Conservation (phyloP, 768 basidiomycete species). For the Suillus alpinus region DNA sequence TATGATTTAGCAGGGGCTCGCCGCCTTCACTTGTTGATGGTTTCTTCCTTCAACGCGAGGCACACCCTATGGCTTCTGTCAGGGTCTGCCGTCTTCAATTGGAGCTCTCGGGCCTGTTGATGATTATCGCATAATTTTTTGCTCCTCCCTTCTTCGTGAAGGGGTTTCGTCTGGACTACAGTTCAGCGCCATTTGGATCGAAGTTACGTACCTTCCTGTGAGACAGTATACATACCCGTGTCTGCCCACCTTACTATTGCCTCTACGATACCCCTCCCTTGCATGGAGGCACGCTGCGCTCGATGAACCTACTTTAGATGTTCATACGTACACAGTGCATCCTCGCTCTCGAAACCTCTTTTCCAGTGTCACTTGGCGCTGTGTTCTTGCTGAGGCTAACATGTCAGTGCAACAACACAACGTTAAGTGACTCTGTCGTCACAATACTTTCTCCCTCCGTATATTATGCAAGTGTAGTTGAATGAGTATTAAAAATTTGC, state of each 20-base stretch:
- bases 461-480: too few species aligned
- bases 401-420: neutral
- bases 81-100: slow-evolving; percentile 1
- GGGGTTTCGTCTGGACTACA: slow-evolving; percentile 6
- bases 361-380: neutral
- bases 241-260: neutral
- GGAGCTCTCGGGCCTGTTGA: neutral
- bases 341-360: neutral
- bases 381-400: neutral
- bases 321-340: neutral
- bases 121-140: slow-evolving; percentile 34
- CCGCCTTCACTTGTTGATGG: neutral
- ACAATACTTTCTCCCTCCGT: neutral
- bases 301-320: neutral
- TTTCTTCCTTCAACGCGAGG: neutral
- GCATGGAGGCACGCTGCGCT: neutral
- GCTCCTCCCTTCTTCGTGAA: slow-evolving; percentile 32
- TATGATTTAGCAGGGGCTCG: neutral
- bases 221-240: neutral
- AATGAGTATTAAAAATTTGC: too few species aligned
- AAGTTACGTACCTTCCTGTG: too few species aligned
- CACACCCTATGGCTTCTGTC: neutral
- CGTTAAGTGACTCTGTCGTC: neutral
- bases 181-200: neutral
- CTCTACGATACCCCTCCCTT: neutral